phyloP scores from a whole-genome alignment of 2,329 filamentous ascomycete genomes.

The Diaporthe eres region DNA sequence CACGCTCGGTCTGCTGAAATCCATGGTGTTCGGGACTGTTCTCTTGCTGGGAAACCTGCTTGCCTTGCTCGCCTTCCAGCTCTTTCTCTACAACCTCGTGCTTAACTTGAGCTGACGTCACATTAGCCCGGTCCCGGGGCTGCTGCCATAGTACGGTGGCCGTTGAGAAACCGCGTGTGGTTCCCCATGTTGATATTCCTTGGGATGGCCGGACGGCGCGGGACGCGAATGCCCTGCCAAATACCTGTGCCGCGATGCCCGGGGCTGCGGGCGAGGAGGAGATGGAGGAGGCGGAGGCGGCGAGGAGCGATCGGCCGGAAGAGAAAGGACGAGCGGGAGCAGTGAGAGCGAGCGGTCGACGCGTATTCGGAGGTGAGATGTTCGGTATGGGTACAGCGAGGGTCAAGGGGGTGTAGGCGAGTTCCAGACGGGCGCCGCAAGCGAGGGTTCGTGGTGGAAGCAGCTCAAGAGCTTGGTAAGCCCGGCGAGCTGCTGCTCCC shows the following conservation, averaged over 20 bases:
- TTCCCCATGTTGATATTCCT: constrained; percentile 40
- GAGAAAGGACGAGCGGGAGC: constrained; percentile 16
- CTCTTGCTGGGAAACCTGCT: constrained; percentile 50
- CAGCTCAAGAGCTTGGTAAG: constrained; percentile 50
- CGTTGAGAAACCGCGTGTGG: constrained; percentile 47
- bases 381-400: constrained; percentile 37
- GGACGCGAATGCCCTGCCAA: constrained; percentile 39
- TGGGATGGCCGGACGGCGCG: constrained; percentile 39
- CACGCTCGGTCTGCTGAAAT: constrained; percentile 80
- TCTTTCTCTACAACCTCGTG: constrained; percentile 33
- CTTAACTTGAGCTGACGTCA: constrained; percentile 35
- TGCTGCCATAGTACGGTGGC: constrained; percentile 43
- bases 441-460: constrained; percentile 60
- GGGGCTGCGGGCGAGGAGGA: constrained; percentile 7
- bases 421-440: constrained; percentile 44
- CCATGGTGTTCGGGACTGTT: constrained; percentile 50
- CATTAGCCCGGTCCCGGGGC: constrained; percentile 36
- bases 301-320: constrained; percentile 21
- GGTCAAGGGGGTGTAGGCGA: not conserved
- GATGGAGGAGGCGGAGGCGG: not conserved
- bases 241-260: constrained; percentile 29
- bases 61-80: constrained; percentile 41
- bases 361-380: constrained; percentile 20
- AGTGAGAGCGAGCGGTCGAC: not conserved
- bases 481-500: constrained; percentile 61